Evolutionary conservation across 345 rosid genomes (phyloP), one percentile per base, ranked within the genome.

Genomic region (Hibiscus mutabilis): DNA sequence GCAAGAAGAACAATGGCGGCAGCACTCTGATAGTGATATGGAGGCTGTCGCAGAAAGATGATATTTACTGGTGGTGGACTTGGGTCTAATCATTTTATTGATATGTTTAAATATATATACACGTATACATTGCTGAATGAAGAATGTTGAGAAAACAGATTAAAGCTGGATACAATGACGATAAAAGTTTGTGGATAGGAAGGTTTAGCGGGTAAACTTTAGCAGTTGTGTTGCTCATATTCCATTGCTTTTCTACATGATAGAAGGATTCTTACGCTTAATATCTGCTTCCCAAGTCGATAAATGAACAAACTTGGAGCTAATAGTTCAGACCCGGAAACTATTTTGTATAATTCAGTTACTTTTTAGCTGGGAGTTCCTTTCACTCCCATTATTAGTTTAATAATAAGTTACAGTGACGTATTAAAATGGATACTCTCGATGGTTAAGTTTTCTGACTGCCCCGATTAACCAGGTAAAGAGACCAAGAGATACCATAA

Each of bases 1-100:
- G 84, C 89, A 18, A 72, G 82, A 62, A 78, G 88, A 78, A 82
- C 95, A 18, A 76, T 88, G 91, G 88, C 88, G 86, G 83, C 92
- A 21, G 89, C 95, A 40, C 83, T 91, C 58, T 91, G 78, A 89
- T 71, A 53, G 27, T 2, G 56, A 37, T 51, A 51, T 16, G 44
- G 33, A 61, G 51, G 12, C 52, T n/a, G 49, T 37, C 42, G 15
- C 18, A 15, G 11, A 42, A 60, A 1, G 25, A 33, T 62, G 18
- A 40, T 44, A 29, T 40, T 22, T 33, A 42, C 58, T 10, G 60
- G 18, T 16, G 60, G 13, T 12, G 25, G 12, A 69, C 9, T 52
- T 55, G 72, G 16, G 35, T 27, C 33, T 4, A 40, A 29, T 72
- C 75, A 72, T 64, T 63, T 69, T 64, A 40, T 64, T 73, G 63